phyloP scores from a whole-genome alignment of 306 rosid species.

The Glycine latifolia region DNA sequence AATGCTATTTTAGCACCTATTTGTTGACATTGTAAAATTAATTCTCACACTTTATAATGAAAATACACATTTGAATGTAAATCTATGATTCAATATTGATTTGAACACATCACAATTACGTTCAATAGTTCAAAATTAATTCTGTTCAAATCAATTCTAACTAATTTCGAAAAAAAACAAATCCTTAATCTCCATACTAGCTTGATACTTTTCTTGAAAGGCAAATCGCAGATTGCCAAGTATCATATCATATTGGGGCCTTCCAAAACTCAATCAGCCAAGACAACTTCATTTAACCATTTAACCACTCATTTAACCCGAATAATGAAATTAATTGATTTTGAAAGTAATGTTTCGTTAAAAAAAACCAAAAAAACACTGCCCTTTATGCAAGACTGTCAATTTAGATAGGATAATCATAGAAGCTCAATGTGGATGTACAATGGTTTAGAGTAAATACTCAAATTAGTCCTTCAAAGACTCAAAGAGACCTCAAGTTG shows the following conservation, averaged over 20 bases:
- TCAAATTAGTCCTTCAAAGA: not conserved
- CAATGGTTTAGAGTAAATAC: not conserved
- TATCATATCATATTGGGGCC: not conserved
- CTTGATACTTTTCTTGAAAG: not conserved
- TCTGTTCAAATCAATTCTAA: not conserved
- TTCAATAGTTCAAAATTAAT: not conserved
- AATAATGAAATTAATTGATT: not conserved
- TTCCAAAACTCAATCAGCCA: not conserved
- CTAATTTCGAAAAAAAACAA: not conserved
- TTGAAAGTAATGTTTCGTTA: not conserved
- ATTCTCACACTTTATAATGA: not conserved
- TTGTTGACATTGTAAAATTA: not conserved
- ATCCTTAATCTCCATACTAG: not conserved
- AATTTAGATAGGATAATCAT: slow-evolving; percentile 9
- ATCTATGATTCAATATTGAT: not conserved
- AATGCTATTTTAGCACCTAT: not conserved
- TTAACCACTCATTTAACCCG: not conserved
- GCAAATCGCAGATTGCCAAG: not conserved
- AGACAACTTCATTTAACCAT: not conserved
- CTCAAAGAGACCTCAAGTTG: not conserved
- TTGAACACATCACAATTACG: not conserved
- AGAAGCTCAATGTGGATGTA: slow-evolving; percentile 2
- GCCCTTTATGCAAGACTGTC: slow-evolving; percentile 11
- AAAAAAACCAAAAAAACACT: not conserved
- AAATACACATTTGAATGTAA: not conserved